Evolutionary conservation across 2,329 filamentous ascomycete species (phyloP), one percentile per base, ranked within the genome.

Genomic region (Fusarium subglutinans): DNA sequence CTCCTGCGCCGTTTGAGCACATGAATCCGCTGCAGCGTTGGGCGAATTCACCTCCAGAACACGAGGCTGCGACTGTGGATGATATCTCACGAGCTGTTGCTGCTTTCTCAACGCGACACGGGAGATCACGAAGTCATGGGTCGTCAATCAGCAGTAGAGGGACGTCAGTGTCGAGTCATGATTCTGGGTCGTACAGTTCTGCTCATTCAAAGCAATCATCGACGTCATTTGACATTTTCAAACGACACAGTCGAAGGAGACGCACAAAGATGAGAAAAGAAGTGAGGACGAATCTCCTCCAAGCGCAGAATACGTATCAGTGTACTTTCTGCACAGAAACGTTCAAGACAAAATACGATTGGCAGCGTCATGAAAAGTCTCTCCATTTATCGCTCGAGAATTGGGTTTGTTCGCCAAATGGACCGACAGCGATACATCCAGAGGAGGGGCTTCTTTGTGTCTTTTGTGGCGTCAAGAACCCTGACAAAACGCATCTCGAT

Each of bases 361-460:
- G 84, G 84, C 83, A 84, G 45, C 80, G 87, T n/a, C 87, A 89
- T 69, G 87, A 89, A 69, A 85, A 84, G 45, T 83, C 84, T 66
- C 83, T 83, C 62, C 87, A 81, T 78, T 82, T 81, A 61, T 87
- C 82, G 30, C 85, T 86, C 0, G 84, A 82, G 80, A 82, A 76
- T 30, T 89, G 80, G 88, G 83, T 83, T 62, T 88, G 81, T 40
- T 81, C 81, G 7, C 83, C 83, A 1, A 51, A 70, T 5, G 82
- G 82, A 1, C 76, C 70, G 15, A 74, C 72, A 5, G 8, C 83
- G 82, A 10, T 80, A 82, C n/a, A 83, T 85, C 51, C 81, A 82
- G n/a, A 81, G 81, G 43, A 73, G 58, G 50, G 75, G 51, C 50
- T 70, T 18, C 35, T 64, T 10, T 73, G 84, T 63, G 82, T 83